Evolutionary conservation across 1,139 yeast species (phyloP), one percentile per base, ranked within the genome.

Genomic region (Taphrina deformans): DNA sequence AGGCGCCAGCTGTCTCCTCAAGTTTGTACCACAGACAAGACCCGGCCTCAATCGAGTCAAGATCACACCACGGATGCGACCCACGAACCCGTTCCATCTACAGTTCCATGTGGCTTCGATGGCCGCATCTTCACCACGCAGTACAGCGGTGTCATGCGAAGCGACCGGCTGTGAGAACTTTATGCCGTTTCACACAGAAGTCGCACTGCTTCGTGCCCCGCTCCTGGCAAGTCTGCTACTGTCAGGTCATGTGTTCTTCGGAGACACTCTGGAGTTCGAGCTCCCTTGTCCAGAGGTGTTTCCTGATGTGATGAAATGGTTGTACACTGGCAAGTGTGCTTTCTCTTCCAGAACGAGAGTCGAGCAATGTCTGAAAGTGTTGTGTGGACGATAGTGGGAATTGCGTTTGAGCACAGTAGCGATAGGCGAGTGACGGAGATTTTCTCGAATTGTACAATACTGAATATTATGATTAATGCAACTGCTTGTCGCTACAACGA

Each of bases 171-270:
- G 41, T n/a, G 18, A 7, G 7, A 23, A 51, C 2, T 2, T 16
- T 3, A 31, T 61, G 41, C 65, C 65, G 33, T 31, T 61, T 3
- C 65, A 61, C 45, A 45, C 26, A 9, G 65, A 61, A 26, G 59
- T 52, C 7, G 65, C 65, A 3, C 38, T 61, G 24, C 31, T 52
- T 10, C 45, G 59, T 16, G 59, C 59, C 16, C 65, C 65, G 35
- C n/a, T 61, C 21, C 46, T 61, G 21, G 65, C 52, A 3, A 23
- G 27, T 16, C 27, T 61, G 26, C 53, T 61, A 3, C 31, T 61
- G 9, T 61, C 59, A 12, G 65, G 65, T 10, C 33, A 29, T 23
- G 29, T 61, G 7, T 38, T 29, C 2, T 21, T n/a, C 7, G 65
- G 65, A 6, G 65, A 61, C 33, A 21, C 18, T n/a, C 14, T 61